Evolutionary conservation across 2,329 filamentous ascomycete genomes (phyloP).

Genomic region (Akanthomyces uredinophilus): DNA sequence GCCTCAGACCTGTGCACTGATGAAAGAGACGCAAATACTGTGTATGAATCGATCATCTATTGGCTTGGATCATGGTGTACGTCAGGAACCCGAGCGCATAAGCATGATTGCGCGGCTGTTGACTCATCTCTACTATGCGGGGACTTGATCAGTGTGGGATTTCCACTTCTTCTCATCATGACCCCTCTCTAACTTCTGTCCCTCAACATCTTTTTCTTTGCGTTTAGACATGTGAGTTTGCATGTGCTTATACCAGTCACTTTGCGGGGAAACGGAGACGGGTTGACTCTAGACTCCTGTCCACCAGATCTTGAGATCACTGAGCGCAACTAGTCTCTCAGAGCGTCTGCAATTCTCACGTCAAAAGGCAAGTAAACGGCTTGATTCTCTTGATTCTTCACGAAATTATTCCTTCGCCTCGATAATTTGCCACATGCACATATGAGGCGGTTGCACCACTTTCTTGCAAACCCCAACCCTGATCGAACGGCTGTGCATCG

Average conservation of each 20-base stretch:
- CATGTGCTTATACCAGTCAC: conserved; percentile 4
- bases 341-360: not conserved
- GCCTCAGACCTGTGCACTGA: not conserved
- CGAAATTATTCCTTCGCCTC: not conserved
- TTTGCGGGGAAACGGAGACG: not conserved
- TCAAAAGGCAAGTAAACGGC: not conserved
- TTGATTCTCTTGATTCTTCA: not conserved
- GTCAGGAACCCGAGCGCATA: conserved; percentile 5
- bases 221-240: not conserved
- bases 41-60: not conserved
- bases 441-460: not conserved
- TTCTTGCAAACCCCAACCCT: not conserved
- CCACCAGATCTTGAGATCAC: not conserved
- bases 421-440: not conserved
- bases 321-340: not conserved
- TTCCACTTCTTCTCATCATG: not conserved
- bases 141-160: not conserved
- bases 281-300: not conserved
- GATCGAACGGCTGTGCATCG: not conserved
- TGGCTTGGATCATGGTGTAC: not conserved
- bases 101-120: not conserved
- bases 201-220: not conserved
- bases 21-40: not conserved
- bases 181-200: not conserved
- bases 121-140: not conserved